These are phyloP conservation scores for Cercophora sp. DNA, from an alignment of 495 filamentous ascomycete genomes.

Conservation along the genomic window DNA sequence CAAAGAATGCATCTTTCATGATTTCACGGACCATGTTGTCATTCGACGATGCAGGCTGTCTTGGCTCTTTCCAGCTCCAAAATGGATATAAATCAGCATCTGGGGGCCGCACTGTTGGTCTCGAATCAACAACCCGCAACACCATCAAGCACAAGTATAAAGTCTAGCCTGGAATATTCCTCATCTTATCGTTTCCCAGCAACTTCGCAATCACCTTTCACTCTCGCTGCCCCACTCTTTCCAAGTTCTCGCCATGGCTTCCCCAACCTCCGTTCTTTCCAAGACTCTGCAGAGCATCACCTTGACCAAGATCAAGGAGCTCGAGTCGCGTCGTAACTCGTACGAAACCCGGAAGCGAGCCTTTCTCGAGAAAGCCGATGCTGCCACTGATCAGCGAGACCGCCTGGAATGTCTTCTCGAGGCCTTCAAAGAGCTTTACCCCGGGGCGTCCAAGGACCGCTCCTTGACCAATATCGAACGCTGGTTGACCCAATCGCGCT, in stretches of 20 bases:
- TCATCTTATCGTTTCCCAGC: too few relatives aligned
- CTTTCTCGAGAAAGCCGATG: constrained; percentile 30
- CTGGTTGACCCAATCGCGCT: constrained; percentile 37
- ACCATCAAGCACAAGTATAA: too few relatives aligned
- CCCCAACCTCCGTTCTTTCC: constrained; percentile 43
- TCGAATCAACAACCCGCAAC: too few relatives aligned
- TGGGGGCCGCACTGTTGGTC: too few relatives aligned
- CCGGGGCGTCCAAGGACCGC: constrained; percentile 18
- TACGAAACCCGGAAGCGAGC: constrained; percentile 46
- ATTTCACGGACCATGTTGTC: too few relatives aligned
- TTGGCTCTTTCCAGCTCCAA: background rate
- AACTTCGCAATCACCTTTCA: too few relatives aligned
- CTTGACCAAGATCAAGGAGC: constrained; percentile 57
- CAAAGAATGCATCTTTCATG: background rate
- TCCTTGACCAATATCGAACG: constrained; percentile 29
- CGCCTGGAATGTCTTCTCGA: constrained; percentile 36
- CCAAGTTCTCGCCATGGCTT: constrained; percentile 32
- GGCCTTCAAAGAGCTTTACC: constrained; percentile 36
- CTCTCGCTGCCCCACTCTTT: too few relatives aligned
- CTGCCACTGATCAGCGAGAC: constrained; percentile 26
- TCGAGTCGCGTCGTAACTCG: constrained; percentile 54
- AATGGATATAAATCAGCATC: background rate
- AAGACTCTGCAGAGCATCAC: constrained; percentile 64
- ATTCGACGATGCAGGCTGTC: too few relatives aligned
- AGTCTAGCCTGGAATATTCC: too few relatives aligned